Evolutionary conservation across 805 yeast genomes (phyloP), one percentile per base, ranked within the genome.

Genomic region (Millerozyma acaciae): DNA sequence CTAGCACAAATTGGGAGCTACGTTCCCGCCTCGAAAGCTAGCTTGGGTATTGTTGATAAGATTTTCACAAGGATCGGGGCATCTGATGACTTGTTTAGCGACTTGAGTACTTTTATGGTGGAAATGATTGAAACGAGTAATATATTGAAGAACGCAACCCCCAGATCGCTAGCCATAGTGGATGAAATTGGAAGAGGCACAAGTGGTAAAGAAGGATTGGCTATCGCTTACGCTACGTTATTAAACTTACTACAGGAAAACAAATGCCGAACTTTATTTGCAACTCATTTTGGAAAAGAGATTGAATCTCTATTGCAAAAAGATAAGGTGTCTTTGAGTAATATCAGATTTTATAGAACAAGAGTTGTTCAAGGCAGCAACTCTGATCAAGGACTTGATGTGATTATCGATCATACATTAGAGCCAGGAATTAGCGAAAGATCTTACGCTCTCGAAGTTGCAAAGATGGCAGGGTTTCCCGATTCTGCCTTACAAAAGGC

Each of bases 131-230:
- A 84, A 45, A 79, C 87, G 35, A 68, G 75, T 26, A 68, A 71
- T 26, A 83, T 84, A 26, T 51, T 84, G 37, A 51, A 62, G 8
- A 45, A 62, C 9, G 78, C 84, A 19, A 73, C 95, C 0, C 48
- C 62, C 1, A 60, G 64, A 12, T 79, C 86, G 1, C 58, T 84
- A 32, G 80, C 85, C 1, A 61, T 84, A 2, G 65, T 84, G 25
- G 94, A 84, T 51, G 94, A 84, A 43, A 74, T 84, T 21, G 94
- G 94, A 1, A 65, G 96, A 33, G 96, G 96, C 0, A 88, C 96
- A 0, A 82, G 94, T 35, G 80, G 86, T 0, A 66, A 65, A 32
- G 96, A 88, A 58, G 96, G 96, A 1, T 65, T 84, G 4, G 83
- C 95, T 1, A 78, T 88, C 34, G 95, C 96, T 1, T 85, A 68